These are phyloP conservation scores for Lodderomyces theae DNA, from an alignment of 1,139 yeast species.

Conservation along the genomic window DNA sequence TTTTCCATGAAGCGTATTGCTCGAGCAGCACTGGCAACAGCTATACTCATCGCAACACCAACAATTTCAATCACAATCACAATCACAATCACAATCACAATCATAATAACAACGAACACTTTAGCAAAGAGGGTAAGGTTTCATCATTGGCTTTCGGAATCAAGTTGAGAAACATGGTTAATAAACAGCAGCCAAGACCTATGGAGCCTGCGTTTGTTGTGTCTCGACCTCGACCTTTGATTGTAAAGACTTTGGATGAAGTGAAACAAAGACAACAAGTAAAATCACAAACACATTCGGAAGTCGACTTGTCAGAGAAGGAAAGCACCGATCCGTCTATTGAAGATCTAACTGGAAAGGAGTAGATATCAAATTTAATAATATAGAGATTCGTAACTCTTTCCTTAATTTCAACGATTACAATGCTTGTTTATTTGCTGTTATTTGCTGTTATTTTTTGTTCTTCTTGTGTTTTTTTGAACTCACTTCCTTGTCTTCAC, in stretches of 20 bases:
- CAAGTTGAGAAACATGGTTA: not conserved
- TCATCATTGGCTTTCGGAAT: not conserved
- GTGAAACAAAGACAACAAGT: constrained; percentile 4
- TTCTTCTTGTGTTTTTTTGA: not conserved
- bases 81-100: not conserved
- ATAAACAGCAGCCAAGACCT: constrained; percentile 3
- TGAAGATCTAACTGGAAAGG: not conserved
- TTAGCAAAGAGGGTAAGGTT: not conserved
- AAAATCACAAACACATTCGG: not conserved
- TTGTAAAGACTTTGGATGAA: constrained; percentile 24
- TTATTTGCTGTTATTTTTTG: not conserved
- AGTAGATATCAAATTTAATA: no score
- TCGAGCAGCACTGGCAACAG: constrained; percentile 1
- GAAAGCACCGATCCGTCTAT: not conserved
- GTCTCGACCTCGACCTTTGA: constrained; percentile 40
- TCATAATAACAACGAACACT: not conserved
- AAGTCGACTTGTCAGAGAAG: not conserved
- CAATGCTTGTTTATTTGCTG: not conserved
- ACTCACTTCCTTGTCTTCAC: not conserved
- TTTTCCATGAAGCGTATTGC: not conserved
- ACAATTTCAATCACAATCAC: not conserved
- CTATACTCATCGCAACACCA: not conserved
- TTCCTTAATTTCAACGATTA: not conserved
- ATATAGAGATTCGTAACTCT: no score
- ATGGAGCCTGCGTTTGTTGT: constrained; percentile 36